A percentile compares a stretch with the other conserved stretches of the same genome.
phyloP scores from a whole-genome alignment of 768 basidiomycete species.

The Kwoniella botswanensis region DNA sequence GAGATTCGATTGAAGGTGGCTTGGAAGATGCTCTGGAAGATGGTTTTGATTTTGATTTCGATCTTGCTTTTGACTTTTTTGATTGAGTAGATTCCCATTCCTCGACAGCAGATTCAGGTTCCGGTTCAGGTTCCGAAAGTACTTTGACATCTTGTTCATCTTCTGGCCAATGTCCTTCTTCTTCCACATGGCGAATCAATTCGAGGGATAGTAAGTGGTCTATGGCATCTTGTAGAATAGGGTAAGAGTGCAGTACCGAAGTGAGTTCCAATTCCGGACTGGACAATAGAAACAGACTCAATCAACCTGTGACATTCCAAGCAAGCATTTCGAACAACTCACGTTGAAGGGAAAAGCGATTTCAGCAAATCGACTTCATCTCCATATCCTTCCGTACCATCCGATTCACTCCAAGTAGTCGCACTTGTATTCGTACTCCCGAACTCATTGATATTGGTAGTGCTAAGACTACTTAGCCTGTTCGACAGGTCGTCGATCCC shows the following conservation, averaged over 20 bases:
- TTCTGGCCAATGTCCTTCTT: slow-evolving; percentile 44
- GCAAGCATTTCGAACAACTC: slow-evolving; percentile 9
- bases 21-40: slow-evolving; percentile 9
- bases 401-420: slow-evolving; percentile 1
- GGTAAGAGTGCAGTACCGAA: slow-evolving; percentile 23
- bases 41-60: slow-evolving; percentile 17
- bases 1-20: slow-evolving; percentile 12
- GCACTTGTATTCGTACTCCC: slow-evolving; percentile 5
- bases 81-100: background rate
- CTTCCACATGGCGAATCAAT: slow-evolving; percentile 41
- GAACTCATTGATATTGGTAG: background rate
- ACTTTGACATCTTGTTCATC: slow-evolving; percentile 26
- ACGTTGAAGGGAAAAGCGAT: slow-evolving; percentile 42
- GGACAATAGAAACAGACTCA: background rate
- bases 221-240: slow-evolving; percentile 41
- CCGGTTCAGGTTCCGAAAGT: slow-evolving; percentile 4
- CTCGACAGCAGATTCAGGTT: background rate
- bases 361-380: slow-evolving; percentile 40
- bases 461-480: slow-evolving; percentile 4
- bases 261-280: slow-evolving; percentile 24
- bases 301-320: background rate
- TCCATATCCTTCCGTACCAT: slow-evolving; percentile 9
- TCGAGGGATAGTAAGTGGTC: slow-evolving; percentile 53
- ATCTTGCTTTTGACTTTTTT: background rate
- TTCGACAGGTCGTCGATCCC: slow-evolving; percentile 19